These are phyloP conservation scores for Hypoxylon intermedium DNA, from an alignment of 495 filamentous ascomycete genomes.

Conservation along the genomic window DNA sequence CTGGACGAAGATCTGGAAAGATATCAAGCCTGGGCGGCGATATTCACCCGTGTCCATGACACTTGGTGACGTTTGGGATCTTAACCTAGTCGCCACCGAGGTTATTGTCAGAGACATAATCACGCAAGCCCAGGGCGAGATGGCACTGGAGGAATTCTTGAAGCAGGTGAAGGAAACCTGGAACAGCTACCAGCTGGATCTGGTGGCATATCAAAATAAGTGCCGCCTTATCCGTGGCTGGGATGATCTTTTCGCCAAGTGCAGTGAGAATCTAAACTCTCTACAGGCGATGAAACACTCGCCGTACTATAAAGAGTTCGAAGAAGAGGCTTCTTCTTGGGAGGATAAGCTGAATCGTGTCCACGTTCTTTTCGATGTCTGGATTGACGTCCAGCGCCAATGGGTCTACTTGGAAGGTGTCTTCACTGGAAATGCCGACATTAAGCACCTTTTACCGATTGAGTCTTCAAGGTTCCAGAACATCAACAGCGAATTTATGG, in stretches of 20 bases:
- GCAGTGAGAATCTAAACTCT: constrained; percentile 96
- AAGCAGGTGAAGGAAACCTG: constrained; percentile 96
- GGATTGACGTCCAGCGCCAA: constrained; percentile 99
- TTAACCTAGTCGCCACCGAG: constrained; percentile 87
- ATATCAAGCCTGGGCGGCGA: constrained; percentile 84
- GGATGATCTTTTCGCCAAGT: constrained; percentile 98
- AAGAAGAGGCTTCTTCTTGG: constrained; percentile 94
- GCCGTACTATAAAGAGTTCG: constrained; percentile 98
- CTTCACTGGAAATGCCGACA: constrained; percentile 97
- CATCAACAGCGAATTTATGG: constrained; percentile 97
- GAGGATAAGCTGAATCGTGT: constrained; percentile 98
- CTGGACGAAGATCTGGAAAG: constrained; percentile 97
- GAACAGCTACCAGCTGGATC: constrained; percentile 91
- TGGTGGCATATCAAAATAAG: constrained; percentile 97
- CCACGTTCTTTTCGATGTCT: constrained; percentile 97
- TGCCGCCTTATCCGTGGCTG: constrained; percentile 96
- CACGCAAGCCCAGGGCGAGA: constrained; percentile 93
- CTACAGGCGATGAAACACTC: constrained; percentile 98
- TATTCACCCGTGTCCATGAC: constrained; percentile 93
- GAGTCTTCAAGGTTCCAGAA: constrained; percentile 97
- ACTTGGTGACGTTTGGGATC: constrained; percentile 96
- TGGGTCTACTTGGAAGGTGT: constrained; percentile 99
- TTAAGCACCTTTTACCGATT: constrained; percentile 95
- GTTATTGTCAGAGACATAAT: constrained; percentile 88
- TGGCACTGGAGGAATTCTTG: constrained; percentile 97